Conservation (phyloP, 768 basidiomycete species). For the Termitomyces sp. region DNA sequence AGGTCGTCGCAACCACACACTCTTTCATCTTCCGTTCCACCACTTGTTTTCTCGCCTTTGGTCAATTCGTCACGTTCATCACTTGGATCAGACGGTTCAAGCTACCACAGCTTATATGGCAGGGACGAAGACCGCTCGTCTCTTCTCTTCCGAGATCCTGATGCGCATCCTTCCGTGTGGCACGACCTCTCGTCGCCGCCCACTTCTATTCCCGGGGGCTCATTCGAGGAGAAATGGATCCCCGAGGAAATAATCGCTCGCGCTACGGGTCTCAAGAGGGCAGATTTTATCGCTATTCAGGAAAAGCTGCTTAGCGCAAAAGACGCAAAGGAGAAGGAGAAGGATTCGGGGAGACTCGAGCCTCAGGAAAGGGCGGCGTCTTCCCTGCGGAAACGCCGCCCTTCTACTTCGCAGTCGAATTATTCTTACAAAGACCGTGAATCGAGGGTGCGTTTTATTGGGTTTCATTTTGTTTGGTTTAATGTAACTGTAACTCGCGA, state of each 20-base stretch:
- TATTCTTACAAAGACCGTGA: slow-evolving; percentile 57
- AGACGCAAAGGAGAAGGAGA: slow-evolving; percentile 47
- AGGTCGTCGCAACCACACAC: slow-evolving; percentile 54
- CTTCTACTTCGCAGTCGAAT: slow-evolving; percentile 80
- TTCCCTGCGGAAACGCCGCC: slow-evolving; percentile 61
- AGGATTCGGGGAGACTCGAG: slow-evolving; percentile 37
- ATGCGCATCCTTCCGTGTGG: slow-evolving; percentile 52
- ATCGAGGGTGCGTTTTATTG: slow-evolving; percentile 20
- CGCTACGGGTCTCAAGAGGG: slow-evolving; percentile 63
- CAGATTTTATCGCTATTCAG: slow-evolving; percentile 69
- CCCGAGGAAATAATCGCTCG: slow-evolving; percentile 63
- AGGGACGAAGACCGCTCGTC: slow-evolving; percentile 49
- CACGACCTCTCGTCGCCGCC: slow-evolving; percentile 51
- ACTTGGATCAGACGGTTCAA: slow-evolving; percentile 75
- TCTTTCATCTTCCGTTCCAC: slow-evolving; percentile 46
- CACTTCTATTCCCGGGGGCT: slow-evolving; percentile 43
- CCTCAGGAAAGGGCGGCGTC: slow-evolving; percentile 61
- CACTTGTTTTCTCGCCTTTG: slow-evolving; percentile 64
- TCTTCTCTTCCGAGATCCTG: slow-evolving; percentile 49
- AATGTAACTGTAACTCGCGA: slow-evolving; percentile 1
- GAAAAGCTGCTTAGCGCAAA: slow-evolving; percentile 68
- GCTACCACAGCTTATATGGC: slow-evolving; percentile 78
- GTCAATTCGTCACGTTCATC: slow-evolving; percentile 77
- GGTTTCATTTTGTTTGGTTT: slow-evolving; percentile 10
- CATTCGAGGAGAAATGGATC: slow-evolving; percentile 50